Evolutionary conservation across 495 filamentous ascomycete species (phyloP).

Genomic region (Hapsidospora chrysogenum): DNA sequence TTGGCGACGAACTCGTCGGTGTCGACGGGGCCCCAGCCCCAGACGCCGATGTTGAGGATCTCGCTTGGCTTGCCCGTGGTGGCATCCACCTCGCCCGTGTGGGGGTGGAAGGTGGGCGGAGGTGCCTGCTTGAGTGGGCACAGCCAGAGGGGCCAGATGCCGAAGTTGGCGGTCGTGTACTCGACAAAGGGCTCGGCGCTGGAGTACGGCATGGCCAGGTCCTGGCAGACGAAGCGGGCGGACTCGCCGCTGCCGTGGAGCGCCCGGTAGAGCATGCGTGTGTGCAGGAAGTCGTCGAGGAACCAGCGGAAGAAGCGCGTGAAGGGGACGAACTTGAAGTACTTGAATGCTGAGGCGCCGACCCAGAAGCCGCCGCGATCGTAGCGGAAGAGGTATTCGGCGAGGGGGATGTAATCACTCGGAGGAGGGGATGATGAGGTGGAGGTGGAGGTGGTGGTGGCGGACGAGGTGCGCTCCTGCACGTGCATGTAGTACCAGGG

Average conservation of each 20-base stretch:
- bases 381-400: slow-evolving; percentile 41
- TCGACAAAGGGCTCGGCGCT: slow-evolving; percentile 33
- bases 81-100: slow-evolving; percentile 9
- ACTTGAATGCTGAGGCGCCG: slow-evolving; percentile 33
- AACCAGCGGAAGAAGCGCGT: slow-evolving; percentile 35
- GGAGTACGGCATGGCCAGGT: slow-evolving; percentile 35
- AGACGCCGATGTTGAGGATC: slow-evolving; percentile 40
- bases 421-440: no score
- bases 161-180: slow-evolving; percentile 27
- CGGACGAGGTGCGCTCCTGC: slow-evolving; percentile 11
- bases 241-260: slow-evolving; percentile 38
- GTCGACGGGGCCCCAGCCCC: slow-evolving; percentile 30
- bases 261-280: slow-evolving; percentile 45
- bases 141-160: slow-evolving; percentile 43
- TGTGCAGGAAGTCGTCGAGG: slow-evolving; percentile 48
- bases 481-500: slow-evolving; percentile 39
- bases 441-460: slow-evolving; percentile 1
- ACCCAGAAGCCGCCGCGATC: slow-evolving; percentile 47
- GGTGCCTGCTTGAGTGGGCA: slow-evolving; percentile 32
- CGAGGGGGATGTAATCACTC: slow-evolving; percentile 34
- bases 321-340: slow-evolving; percentile 37
- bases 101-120: slow-evolving; percentile 30
- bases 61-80: slow-evolving; percentile 4
- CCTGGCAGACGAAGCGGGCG: slow-evolving; percentile 37
- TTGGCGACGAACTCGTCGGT: slow-evolving; percentile 27